Base-by-base conservation (phyloP, 1,284 basidiomycete genomes). In the Kalmanozyma brasiliensis region DNA sequence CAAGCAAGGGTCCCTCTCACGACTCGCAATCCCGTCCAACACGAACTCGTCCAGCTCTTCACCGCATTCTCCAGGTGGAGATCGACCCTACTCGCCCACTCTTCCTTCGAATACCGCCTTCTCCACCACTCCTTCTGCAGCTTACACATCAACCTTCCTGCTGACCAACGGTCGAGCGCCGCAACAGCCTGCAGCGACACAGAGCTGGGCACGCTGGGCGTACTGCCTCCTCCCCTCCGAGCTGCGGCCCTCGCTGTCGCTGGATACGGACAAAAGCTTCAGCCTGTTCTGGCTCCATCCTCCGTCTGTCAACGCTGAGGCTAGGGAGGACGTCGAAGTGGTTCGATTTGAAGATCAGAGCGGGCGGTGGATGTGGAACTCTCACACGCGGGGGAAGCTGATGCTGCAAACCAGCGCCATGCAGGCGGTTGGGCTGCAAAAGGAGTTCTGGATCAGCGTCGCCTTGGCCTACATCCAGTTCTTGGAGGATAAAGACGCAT, bases 401-500 rank as follows among this genome's bases (percentile, higher is more conserved):
- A 48, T 47, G 4, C n/a, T 78, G 19, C 75, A 78, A 46, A 36
- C 46, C 13, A 61, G 59, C 6, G 76, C 73, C 8, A 52, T 77
- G 42, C 45, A 73, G 38, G 66, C 73, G 9, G 45, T 78, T 1
- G 69, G 71, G 1, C 43, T 78, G 33, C 60, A 77, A 17, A 41
- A 45, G 11, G 68, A 68, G 49, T 77, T 78, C 33, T 78, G 76
- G 76, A 62, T 77, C 43, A 48, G 63, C n/a, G 36, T 56, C 3
- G 70, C 63, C 11, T 44, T 78, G 20, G 75, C 74, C 2, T 78
- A 78, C 47, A 43, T 78, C 17, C 75, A 78, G 30, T 75, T 77
- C 24, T 37, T 78, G 26, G 76, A 78, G 49, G 73, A 75, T 4
- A 62, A 62, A 19, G 73, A 74, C 33, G 64, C 53, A 16, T 70